phyloP scores from a whole-genome alignment of 2,329 filamentous ascomycete species.

The Colletotrichum coccodes region DNA sequence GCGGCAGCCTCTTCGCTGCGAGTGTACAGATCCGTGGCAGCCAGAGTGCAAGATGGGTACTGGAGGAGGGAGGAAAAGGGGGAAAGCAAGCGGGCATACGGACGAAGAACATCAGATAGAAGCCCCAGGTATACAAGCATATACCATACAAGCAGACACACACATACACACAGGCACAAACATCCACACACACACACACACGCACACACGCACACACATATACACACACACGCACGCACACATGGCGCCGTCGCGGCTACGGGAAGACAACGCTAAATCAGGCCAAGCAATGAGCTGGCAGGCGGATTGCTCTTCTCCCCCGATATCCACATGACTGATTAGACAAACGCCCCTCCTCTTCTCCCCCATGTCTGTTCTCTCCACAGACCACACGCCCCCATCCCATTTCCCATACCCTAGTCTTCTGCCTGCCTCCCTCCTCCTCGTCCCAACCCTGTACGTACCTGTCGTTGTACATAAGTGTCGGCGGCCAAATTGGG shows the following conservation, averaged over 20 bases:
- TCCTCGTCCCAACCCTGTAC: conserved; percentile 2
- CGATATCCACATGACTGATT: conserved; percentile 28
- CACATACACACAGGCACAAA: conserved; percentile 29
- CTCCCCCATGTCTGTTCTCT: not conserved
- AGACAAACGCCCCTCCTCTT: not conserved
- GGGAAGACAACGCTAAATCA: conserved; percentile 17
- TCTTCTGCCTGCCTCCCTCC: not conserved
- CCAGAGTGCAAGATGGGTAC: not conserved
- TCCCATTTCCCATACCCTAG: not conserved
- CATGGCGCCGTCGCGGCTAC: conserved; percentile 27
- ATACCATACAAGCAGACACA: conserved; percentile 35
- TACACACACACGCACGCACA: conserved; percentile 36
- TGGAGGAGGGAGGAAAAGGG: not conserved
- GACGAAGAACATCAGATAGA: conserved; percentile 29
- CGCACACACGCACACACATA: conserved; percentile 31
- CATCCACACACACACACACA: conserved; percentile 33
- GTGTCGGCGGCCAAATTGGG: conserved; percentile 6
- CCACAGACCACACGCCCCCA: conserved; percentile 8
- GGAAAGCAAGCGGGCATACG: conserved; percentile 7
- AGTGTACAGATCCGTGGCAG: too few species aligned
- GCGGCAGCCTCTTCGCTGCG: too few species aligned
- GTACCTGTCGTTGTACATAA: conserved; percentile 14
- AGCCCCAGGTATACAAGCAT: conserved; percentile 28
- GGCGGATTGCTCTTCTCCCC: conserved; percentile 26
- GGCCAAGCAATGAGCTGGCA: conserved; percentile 26